These are phyloP conservation scores for Solanum aculeatissimum DNA, from an alignment of 305 asterid species.

Conservation along the genomic window DNA sequence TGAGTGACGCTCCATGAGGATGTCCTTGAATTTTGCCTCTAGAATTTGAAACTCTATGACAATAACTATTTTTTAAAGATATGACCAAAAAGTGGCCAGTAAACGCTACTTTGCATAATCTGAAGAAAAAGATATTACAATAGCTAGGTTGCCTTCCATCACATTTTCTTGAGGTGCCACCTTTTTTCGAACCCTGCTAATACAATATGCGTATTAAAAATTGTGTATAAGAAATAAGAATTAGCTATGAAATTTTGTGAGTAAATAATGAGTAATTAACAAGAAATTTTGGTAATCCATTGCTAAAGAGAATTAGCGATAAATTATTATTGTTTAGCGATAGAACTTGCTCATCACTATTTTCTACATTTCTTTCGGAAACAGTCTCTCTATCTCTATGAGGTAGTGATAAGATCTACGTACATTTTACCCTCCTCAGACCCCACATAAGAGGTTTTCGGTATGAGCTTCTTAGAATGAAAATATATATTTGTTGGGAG, in stretches of 20 bases:
- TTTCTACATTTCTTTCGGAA: too few species aligned
- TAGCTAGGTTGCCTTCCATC: neutral
- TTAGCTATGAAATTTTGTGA: neutral
- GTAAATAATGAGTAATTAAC: neutral
- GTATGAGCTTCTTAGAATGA: too few species aligned
- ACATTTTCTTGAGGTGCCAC: neutral
- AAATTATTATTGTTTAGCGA: neutral
- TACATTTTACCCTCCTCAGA: too few species aligned
- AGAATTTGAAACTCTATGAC: too few species aligned
- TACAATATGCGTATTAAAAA: rapidly evolving
- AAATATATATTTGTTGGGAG: too few species aligned
- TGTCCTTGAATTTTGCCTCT: too few species aligned
- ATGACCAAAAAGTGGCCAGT: too few species aligned
- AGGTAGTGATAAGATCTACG: too few species aligned
- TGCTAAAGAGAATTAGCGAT: neutral
- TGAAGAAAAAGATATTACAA: neutral
- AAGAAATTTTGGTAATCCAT: neutral
- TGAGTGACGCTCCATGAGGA: too few species aligned
- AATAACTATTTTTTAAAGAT: too few species aligned
- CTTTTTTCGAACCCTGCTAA: neutral
- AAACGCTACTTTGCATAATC: neutral
- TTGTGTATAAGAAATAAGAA: neutral
- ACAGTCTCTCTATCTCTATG: too few species aligned
- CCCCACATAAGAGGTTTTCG: too few species aligned
- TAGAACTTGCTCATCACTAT: neutral